Evolutionary conservation across 441 rosid species (phyloP), one percentile per base, ranked within the genome.

Genomic region (Aleurites moluccanus): DNA sequence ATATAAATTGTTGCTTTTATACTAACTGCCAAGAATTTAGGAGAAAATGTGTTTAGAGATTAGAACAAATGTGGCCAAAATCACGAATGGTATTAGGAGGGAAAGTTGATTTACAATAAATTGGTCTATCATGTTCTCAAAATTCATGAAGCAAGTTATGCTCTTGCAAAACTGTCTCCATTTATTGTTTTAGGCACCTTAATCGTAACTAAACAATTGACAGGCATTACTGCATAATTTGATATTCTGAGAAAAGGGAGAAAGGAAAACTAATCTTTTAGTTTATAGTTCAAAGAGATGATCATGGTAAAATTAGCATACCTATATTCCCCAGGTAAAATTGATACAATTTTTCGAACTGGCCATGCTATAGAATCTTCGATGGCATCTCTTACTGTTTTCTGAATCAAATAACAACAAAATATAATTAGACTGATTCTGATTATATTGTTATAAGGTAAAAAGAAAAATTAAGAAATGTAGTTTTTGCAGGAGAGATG

Each of bases 351-450:
- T 85, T 96, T 92, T 78, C 99, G 84, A 66, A 96, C 97, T 71
- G 99, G 99, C 99, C 98, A 96, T 60, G 92, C 92, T 56, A 96
- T 77, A 15, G 96, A 87, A 81, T 92, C 98, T 83, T 96, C 98
- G 71, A 96, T 74, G 6, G 98, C 98, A 81, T 96, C 90, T 64
- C 82, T 76, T 79, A 96, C 91, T 21, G 97, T 93, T 81, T 86
- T 96, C 99, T 96, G 85, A 75, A 81, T 50, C 80, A 25, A 69
- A 64, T n/a, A 18, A 14, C 27, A 44, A 7, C 4, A 55, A 6
- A 44, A 10, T 10, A 42, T 40, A 40, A 18, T 42, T 42, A 53
- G 35, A 44, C 57, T 45, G 20, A 35, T n/a, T 1, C 11, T 44
- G 28, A 64, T 64, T 28, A 42, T 42, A 42, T 42, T 10, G 10